Conservation (phyloP, 176 grass and related monocot species). For the Oryza longistaminata region DNA sequence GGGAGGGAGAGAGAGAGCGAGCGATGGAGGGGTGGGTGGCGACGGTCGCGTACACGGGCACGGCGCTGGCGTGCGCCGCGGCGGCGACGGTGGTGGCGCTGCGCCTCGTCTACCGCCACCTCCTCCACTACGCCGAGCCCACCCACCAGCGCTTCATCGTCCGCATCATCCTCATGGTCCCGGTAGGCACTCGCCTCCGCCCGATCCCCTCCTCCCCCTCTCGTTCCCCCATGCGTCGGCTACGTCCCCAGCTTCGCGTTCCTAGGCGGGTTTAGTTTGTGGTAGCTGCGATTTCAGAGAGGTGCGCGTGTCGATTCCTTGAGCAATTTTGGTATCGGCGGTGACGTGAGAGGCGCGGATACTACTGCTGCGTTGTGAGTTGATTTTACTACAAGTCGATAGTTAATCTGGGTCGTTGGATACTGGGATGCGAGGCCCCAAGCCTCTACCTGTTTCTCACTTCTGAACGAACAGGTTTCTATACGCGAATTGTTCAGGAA, state of each 20-base stretch:
- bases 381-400: no score
- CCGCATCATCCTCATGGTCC: conserved; percentile 87
- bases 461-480: background rate
- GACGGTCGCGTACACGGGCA: conserved; percentile 44
- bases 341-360: background rate
- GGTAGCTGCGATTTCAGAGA: background rate
- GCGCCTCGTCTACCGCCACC: conserved; percentile 68
- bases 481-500: background rate
- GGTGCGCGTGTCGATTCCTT: background rate
- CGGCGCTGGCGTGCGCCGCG: conserved; percentile 59
- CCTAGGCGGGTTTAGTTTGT: background rate
- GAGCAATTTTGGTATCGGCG: background rate
- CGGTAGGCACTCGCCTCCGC: conserved; percentile 52
- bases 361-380: background rate
- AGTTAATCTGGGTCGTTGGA: no score
- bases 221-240: background rate
- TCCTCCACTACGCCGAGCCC: conserved; percentile 74
- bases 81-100: conserved; percentile 60
- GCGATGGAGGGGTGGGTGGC: conserved; percentile 51
- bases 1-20: background rate
- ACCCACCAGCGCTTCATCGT: conserved; percentile 76
- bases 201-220: background rate
- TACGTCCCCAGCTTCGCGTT: background rate
- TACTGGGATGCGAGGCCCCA: no score
- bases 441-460: no score